Evolutionary conservation across 257 asterid species (phyloP), one percentile per base, ranked within the genome.

Genomic region (Ocimum tenuiflorum): DNA sequence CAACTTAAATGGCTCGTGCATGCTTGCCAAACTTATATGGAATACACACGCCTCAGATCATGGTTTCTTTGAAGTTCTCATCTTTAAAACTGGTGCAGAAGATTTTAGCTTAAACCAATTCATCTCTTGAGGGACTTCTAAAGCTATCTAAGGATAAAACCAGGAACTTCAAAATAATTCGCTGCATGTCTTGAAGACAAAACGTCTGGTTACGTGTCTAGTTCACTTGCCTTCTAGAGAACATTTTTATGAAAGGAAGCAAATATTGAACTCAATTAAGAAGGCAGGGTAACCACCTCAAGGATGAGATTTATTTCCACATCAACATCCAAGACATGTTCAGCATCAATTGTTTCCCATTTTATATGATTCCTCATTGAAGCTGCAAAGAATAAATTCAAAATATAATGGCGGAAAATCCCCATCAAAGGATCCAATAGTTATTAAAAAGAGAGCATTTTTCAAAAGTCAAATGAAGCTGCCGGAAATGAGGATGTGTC

Each of bases 361-460:
- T 79, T 87, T 71, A 89, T 83, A 67, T 38, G 74, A 79, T 89
- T 89, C 70, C 84, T 81, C 96, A 89, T 81, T 29, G 82, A 85
- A 67, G 96, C 95, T 87, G 86, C 84, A 85, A 70, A 14, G 42
- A 0, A 19, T 0, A 19, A 48, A 24, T n/a, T 18, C 5, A 33
- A 2, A 17, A 36, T 39, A 58, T 8, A 11, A 22, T n/a, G 35
- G 20, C 13, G 29, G 56, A 41, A 53, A 39, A 42, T 59, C 61
- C 27, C 11, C 18, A 50, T 36, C 2, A 4, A 71, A 19, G 65
- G 71, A 41, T 35, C 51, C 55, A 38, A 47, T 18, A 48, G 43
- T 39, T 50, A 65, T 39, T 22, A 19, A 17, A 39, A 51, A 9
- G 18, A 19, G 27, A 55, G 36, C 41, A 62, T 8, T n/a, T n/a